Percentiles rank a stretch among this genome's conserved stretches.
These are phyloP conservation scores for Macrolepiota dolichaula DNA, from an alignment of 768 basidiomycete species.

Conservation along the genomic window DNA sequence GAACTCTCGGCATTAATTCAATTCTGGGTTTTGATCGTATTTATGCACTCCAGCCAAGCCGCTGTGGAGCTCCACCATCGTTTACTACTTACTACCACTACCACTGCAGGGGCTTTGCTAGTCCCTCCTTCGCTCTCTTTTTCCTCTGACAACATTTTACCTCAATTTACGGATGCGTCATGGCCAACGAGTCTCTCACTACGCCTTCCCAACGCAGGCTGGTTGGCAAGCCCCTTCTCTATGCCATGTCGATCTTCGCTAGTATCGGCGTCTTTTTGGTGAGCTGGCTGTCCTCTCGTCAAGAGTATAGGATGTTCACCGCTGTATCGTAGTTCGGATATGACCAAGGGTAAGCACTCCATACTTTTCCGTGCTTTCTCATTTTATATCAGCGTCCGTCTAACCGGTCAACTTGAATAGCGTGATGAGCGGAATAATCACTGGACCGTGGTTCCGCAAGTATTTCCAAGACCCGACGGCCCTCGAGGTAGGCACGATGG, in stretches of 20 bases:
- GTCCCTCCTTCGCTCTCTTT: neutral
- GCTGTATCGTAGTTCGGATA: conserved; percentile 61
- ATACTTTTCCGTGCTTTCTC: neutral
- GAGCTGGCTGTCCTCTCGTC: conserved; percentile 25
- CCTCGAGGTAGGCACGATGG: conserved; percentile 86
- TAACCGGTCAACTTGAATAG: conserved; percentile 31
- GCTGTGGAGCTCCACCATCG: neutral
- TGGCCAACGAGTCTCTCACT: conserved; percentile 34
- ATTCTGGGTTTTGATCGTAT: conserved; percentile 11
- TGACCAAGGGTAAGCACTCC: conserved; percentile 71
- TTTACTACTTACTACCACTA: neutral
- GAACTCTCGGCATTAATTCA: conserved; percentile 8
- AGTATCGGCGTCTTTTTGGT: conserved; percentile 86
- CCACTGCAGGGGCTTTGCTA: neutral
- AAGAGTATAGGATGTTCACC: neutral
- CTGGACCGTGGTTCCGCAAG: conserved; percentile 74
- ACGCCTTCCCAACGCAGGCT: conserved; percentile 44
- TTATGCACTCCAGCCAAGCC: neutral
- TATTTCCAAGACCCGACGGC: conserved; percentile 80
- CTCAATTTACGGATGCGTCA: conserved; percentile 42
- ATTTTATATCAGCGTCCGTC: conserved; percentile 13
- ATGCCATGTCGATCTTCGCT: conserved; percentile 76
- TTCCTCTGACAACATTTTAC: neutral
- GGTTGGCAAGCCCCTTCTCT: conserved; percentile 76
- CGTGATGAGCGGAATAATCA: conserved; percentile 92